Percentiles rank a stretch among this genome's conserved stretches.
Conservation (phyloP, 2,329 filamentous ascomycete species). For the Macrophomina pseudophaseolina region DNA sequence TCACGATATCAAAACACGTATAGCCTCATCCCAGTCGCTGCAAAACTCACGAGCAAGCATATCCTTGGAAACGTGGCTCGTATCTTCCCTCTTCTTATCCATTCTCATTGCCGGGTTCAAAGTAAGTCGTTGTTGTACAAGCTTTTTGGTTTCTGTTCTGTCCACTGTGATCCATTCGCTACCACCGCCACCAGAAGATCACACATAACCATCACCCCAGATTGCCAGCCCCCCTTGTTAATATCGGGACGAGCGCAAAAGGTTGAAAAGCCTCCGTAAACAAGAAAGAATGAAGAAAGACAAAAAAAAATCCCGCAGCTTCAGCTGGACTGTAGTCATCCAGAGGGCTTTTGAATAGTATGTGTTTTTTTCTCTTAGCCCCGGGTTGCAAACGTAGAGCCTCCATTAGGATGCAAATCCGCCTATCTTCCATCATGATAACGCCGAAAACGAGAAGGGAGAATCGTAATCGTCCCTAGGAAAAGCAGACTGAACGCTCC, state of each 20-base stretch:
- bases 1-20: background rate
- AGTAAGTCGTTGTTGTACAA: slow-evolving; percentile 4
- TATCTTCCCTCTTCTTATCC: background rate
- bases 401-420: background rate
- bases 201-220: background rate
- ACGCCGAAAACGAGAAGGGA: slow-evolving; percentile 9
- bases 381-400: background rate
- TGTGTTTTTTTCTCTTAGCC: background rate
- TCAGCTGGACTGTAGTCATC: background rate
- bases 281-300: background rate
- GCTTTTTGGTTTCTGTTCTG: background rate
- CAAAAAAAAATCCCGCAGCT: background rate
- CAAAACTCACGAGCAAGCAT: too few species aligned
- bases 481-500: background rate
- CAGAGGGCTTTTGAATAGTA: too few species aligned
- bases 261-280: background rate
- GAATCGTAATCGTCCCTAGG: background rate
- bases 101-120: background rate
- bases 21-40: too few species aligned
- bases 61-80: too few species aligned
- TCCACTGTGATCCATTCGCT: background rate
- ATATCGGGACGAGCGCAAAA: background rate
- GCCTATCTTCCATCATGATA: slow-evolving; percentile 6
- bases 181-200: background rate
- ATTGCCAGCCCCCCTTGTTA: too few species aligned